These are phyloP conservation scores for Sphaerulina populicola DNA, from an alignment of 2,329 filamentous ascomycete genomes.

Conservation along the genomic window DNA sequence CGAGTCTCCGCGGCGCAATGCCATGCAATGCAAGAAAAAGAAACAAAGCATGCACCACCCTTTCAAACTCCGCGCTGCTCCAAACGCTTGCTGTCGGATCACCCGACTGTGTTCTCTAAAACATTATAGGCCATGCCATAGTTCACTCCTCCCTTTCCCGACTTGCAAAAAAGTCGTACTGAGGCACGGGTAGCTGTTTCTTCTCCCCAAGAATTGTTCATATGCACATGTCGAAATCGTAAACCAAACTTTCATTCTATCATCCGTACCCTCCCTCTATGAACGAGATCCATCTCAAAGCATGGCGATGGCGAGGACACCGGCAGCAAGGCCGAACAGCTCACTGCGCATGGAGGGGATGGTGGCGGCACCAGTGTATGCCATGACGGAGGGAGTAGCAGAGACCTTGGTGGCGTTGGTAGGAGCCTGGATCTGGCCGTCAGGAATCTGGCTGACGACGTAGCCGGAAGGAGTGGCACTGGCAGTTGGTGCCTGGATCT, in stretches of 20 bases:
- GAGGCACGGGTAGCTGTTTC: not conserved
- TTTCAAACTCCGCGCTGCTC: not conserved
- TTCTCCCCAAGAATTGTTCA: constrained; percentile 16
- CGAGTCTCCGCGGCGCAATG: too few species aligned
- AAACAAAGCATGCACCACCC: constrained; percentile 1
- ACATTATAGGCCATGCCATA: constrained; percentile 6
- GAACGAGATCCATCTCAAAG: constrained; percentile 22
- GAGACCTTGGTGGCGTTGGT: constrained; percentile 17
- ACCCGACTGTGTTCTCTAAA: constrained; percentile 1
- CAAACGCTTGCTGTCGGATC: not conserved
- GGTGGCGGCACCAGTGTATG: constrained; percentile 30
- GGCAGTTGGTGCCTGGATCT: constrained; percentile 31
- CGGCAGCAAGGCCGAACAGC: constrained; percentile 29
- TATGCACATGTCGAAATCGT: constrained; percentile 24
- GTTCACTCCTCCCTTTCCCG: not conserved
- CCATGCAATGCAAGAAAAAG: constrained; percentile 4
- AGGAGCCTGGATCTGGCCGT: constrained; percentile 26
- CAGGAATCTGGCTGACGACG: constrained; percentile 26
- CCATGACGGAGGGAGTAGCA: constrained; percentile 9
- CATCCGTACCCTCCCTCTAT: not conserved
- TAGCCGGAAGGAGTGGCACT: constrained; percentile 25
- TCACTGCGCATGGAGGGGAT: constrained; percentile 21
- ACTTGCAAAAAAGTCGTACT: not conserved
- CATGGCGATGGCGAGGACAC: constrained; percentile 26
- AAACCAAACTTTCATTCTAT: constrained; percentile 13